Evolutionary conservation across 164 flowering plant genomes (phyloP).

Genomic region (Nelumbo lutea): DNA sequence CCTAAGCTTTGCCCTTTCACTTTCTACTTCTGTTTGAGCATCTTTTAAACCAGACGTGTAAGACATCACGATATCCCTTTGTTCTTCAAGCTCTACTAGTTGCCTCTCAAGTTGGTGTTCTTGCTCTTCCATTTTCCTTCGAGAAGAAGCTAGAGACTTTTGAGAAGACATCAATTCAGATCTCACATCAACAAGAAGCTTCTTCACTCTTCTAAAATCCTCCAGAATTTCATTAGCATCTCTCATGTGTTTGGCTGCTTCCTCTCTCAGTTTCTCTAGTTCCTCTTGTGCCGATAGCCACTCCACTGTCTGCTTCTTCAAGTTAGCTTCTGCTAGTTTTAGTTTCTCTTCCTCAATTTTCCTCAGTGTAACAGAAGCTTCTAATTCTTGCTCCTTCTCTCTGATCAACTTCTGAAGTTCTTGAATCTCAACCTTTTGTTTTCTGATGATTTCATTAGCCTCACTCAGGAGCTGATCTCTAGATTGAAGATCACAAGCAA

Average conservation of each 20-base stretch:
- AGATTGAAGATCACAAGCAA: constrained; percentile 36
- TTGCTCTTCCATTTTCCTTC: constrained; percentile 57
- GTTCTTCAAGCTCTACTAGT: constrained; percentile 57
- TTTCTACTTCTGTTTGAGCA: constrained; percentile 64
- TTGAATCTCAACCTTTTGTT: constrained; percentile 54
- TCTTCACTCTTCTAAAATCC: constrained; percentile 59
- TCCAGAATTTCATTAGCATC: constrained; percentile 42
- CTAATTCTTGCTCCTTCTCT: constrained; percentile 56
- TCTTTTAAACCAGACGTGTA: constrained; percentile 51
- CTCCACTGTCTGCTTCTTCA: constrained; percentile 57
- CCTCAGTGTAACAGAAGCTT: constrained; percentile 26
- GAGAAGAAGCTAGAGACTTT: constrained; percentile 56
- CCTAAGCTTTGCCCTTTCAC: constrained; percentile 56
- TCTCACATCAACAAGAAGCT: constrained; percentile 67
- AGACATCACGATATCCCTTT: constrained; percentile 36
- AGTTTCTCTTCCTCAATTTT: constrained; percentile 56
- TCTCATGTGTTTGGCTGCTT: constrained; percentile 32
- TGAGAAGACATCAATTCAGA: constrained; percentile 69
- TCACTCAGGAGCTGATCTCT: constrained; percentile 49
- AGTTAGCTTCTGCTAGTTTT: constrained; percentile 47
- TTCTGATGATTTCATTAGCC: constrained; percentile 55
- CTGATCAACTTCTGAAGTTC: constrained; percentile 37
- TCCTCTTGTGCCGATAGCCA: constrained; percentile 65
- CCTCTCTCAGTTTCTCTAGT: constrained; percentile 44
- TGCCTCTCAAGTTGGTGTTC: constrained; percentile 52